A percentile compares a stretch with the other conserved stretches of the same genome.
These are phyloP conservation scores for Sporisorium exsertum DNA, from an alignment of 1,284 basidiomycete genomes.

Conservation along the genomic window DNA sequence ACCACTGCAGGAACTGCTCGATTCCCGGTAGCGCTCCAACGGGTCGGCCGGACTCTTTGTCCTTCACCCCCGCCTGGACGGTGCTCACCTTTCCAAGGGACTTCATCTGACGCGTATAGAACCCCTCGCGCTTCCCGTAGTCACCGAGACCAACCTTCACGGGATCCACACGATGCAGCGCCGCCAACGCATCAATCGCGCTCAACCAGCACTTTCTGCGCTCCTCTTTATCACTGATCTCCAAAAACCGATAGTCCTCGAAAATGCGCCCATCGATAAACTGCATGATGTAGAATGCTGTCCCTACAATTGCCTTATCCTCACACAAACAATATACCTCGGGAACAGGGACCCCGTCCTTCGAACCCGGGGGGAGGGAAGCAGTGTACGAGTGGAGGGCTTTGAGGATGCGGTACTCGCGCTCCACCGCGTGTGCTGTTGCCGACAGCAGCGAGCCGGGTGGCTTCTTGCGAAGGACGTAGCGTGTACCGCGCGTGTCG, in stretches of 20 bases:
- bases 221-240: conserved; percentile 71
- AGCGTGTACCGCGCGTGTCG: conserved; percentile 75
- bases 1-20: conserved; percentile 82
- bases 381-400: conserved; percentile 71
- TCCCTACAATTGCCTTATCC: conserved; percentile 81
- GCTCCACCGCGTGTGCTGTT: conserved; percentile 93
- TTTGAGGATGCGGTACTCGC: conserved; percentile 84
- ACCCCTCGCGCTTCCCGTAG: conserved; percentile 83
- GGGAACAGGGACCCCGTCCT: conserved; percentile 81
- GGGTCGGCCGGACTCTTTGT: conserved; percentile 76
- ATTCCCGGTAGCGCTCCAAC: conserved; percentile 76
- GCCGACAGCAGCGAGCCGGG: conserved; percentile 83
- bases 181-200: conserved; percentile 75
- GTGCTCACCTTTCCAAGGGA: conserved; percentile 80
- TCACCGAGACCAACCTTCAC: conserved; percentile 77
- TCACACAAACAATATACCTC: conserved; percentile 80
- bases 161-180: conserved; percentile 80
- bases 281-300: conserved; percentile 95
- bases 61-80: conserved; percentile 78
- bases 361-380: conserved; percentile 2
- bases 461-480: conserved; percentile 93
- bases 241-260: conserved; percentile 79
- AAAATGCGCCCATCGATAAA: conserved; percentile 89
- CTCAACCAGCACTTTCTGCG: conserved; percentile 75
- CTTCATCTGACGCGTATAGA: conserved; percentile 92